Base-by-base conservation (phyloP, 2,329 filamentous ascomycete genomes). In the Ceratocystis diversiconidia region DNA sequence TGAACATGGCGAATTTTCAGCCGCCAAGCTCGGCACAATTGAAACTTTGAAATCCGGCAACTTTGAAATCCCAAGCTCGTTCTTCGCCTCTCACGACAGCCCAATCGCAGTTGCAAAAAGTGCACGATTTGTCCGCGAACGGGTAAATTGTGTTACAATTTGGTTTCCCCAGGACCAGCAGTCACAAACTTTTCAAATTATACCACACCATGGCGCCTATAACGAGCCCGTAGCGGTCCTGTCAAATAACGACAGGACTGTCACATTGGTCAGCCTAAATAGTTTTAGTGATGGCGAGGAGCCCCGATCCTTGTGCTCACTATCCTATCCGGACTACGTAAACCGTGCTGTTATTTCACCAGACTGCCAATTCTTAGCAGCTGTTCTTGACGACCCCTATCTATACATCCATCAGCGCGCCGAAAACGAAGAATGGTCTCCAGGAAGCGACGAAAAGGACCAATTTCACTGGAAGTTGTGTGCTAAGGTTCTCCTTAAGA, bases 281-380 rank as follows among this genome's bases (percentile, higher is more conserved):
- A 83, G 86, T 63, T 82, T 85, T 63, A 75, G 76, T 3, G 71
- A 71, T 43, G 73, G 73, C 57, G 74, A 77, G 17, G 74, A 74
- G 61, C 74, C 75, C 15, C 79, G 88, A 67, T 79, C 87, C 44
- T 76, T 95, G 25, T 85, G 89, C 65, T 81, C 85, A 55, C 77
- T 96, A 64, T 80, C 83, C 3, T 87, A 95, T 69, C 87, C 89
- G 4, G 88, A 92, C 72, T 88, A 86, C 69, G 92, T 97, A 77
- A 99, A 99, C 71, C 90, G 95, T 72, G 90, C 92, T 43, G 84
- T 92, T n/a, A 86, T 99, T 63, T 96, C 92, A 5, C 94, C 92
- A 0, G 88, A 96, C 73, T 92, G 92, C 0, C 82, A 81, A 22
- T 76, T 92, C 10, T 79, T 97, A 22, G 82, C 92, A 5, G 89